Evolutionary conservation across 805 yeast genomes (phyloP).

Genomic region (Kluyveromyces starmeri): DNA sequence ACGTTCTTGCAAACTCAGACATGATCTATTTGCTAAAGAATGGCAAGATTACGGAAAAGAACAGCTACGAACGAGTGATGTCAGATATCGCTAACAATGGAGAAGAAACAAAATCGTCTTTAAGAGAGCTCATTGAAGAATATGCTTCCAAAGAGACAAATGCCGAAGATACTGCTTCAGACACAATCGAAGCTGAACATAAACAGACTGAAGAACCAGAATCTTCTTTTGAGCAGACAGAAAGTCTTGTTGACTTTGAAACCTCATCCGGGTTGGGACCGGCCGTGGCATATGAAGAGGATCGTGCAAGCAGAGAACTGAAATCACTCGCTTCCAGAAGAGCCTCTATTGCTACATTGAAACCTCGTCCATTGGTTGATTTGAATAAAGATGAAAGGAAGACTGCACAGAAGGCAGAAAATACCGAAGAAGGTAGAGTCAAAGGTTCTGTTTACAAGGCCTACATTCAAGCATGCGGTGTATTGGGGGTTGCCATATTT

Average conservation of each 20-base stretch:
- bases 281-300: slow-evolving; percentile 9
- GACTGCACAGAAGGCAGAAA: slow-evolving; percentile 42
- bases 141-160: slow-evolving; percentile 20
- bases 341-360: slow-evolving; percentile 58
- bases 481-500: slow-evolving; percentile 36
- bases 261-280: not conserved
- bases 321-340: slow-evolving; percentile 32
- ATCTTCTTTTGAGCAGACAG: slow-evolving; percentile 16
- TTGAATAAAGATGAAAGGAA: slow-evolving; percentile 23
- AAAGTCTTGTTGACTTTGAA: slow-evolving; percentile 8
- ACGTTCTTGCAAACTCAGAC: slow-evolving; percentile 49
- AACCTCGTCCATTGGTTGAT: slow-evolving; percentile 30
- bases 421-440: slow-evolving; percentile 54
- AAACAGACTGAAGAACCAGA: slow-evolving; percentile 7
- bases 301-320: slow-evolving; percentile 4
- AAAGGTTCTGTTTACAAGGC: slow-evolving; percentile 42
- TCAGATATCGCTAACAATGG: slow-evolving; percentile 9
- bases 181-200: slow-evolving; percentile 10
- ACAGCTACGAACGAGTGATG: slow-evolving; percentile 44
- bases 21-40: slow-evolving; percentile 50
- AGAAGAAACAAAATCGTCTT: slow-evolving; percentile 23
- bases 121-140: slow-evolving; percentile 25
- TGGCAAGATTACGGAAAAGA: slow-evolving; percentile 48
- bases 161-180: slow-evolving; percentile 11
- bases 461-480: slow-evolving; percentile 54